A percentile compares a stretch with the other conserved stretches of the same genome.
These are phyloP conservation scores for Crataegus laevigata DNA, from an alignment of 306 rosid genomes.

Conservation along the genomic window DNA sequence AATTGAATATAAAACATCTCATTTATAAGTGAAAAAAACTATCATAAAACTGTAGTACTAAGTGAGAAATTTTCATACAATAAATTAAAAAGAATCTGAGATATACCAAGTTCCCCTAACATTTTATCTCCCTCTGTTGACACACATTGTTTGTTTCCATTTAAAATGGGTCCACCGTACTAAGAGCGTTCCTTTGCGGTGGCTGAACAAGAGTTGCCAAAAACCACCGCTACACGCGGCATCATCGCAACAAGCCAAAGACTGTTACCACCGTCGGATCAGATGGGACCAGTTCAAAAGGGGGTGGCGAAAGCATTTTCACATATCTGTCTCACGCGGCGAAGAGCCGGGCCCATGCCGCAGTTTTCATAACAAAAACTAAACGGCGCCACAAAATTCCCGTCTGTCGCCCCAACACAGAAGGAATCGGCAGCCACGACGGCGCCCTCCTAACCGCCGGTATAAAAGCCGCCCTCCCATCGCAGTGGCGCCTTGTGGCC, in stretches of 20 bases:
- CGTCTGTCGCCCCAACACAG: neutral
- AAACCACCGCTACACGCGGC: conserved; percentile 18
- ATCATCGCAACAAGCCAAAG: neutral
- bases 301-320: no score
- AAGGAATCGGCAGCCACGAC: neutral
- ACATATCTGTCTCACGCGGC: conserved; percentile 37
- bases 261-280: conserved; percentile 14
- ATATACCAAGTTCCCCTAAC: no score
- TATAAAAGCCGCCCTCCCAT: conserved; percentile 23
- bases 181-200: neutral
- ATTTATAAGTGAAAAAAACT: no score
- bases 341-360: conserved; percentile 35
- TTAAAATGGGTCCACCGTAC: no score
- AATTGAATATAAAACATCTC: no score
- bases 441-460: conserved; percentile 17
- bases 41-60: no score
- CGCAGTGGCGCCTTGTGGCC: neutral
- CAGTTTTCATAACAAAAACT: conserved; percentile 18
- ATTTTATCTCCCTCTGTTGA: no score
- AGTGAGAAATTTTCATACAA: no score
- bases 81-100: no score
- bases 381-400: conserved; percentile 29
- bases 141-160: no score
- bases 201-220: neutral
- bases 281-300: neutral